phyloP scores from a whole-genome alignment of 2,329 filamentous ascomycete genomes.

The Epichloe gansuensis region DNA sequence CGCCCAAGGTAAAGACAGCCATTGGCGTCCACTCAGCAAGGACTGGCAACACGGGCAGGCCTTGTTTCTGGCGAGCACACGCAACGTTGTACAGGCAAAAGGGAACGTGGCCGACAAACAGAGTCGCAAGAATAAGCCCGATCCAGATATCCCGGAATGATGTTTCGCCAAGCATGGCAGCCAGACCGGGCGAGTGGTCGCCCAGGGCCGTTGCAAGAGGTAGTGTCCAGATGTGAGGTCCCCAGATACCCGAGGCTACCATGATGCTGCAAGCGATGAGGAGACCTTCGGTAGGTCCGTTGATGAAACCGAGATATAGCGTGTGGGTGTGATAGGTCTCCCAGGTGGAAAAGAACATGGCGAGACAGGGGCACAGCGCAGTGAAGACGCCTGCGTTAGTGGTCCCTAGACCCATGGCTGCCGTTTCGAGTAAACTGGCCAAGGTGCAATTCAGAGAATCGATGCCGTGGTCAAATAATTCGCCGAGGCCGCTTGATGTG shows the following conservation, averaged over 20 bases:
- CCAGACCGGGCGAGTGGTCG: constrained; percentile 32
- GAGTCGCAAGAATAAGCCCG: constrained; percentile 49
- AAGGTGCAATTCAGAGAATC: constrained; percentile 96
- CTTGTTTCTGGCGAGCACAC: constrained; percentile 56
- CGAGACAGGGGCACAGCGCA: constrained; percentile 76
- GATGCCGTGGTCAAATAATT: constrained; percentile 97
- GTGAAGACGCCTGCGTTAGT: constrained; percentile 82
- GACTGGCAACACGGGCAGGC: constrained; percentile 64
- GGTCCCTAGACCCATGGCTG: constrained; percentile 81
- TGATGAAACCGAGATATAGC: constrained; percentile 89
- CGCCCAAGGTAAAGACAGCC: constrained; percentile 61
- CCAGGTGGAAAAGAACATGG: constrained; percentile 99
- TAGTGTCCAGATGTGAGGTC: constrained; percentile 74
- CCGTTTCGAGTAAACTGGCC: constrained; percentile 78
- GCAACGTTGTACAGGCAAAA: constrained; percentile 83
- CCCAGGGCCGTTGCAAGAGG: constrained; percentile 60
- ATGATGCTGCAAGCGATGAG: constrained; percentile 81
- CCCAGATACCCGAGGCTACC: constrained; percentile 75
- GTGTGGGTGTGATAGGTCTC: constrained; percentile 99
- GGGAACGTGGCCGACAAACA: constrained; percentile 66
- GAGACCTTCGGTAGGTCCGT: constrained; percentile 90
- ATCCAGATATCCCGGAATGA: constrained; percentile 87
- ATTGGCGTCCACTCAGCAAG: constrained; percentile 94
- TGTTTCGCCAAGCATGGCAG: constrained; percentile 51
- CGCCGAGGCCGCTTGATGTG: constrained; percentile 85